A percentile compares a stretch with the other conserved stretches of the same genome.
phyloP scores from a whole-genome alignment of 495 filamentous ascomycete species.

The Penicillium fimorum region DNA sequence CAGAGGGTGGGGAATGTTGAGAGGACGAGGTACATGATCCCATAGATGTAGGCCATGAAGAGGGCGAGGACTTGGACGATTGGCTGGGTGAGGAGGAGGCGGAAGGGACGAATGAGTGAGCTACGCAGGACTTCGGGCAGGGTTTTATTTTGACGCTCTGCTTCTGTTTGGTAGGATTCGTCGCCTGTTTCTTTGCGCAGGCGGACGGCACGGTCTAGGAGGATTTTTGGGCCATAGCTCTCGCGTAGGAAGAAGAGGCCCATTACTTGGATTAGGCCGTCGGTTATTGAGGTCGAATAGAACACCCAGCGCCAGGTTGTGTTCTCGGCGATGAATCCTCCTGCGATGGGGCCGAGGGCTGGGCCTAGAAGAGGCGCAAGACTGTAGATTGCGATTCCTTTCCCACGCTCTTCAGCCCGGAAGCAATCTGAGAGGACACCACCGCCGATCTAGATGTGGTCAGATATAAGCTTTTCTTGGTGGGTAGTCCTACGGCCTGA shows the following conservation, averaged over 20 bases:
- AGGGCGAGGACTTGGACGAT: constrained; percentile 59
- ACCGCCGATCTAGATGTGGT: constrained; percentile 47
- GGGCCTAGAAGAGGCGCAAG: constrained; percentile 67
- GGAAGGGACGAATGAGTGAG: constrained; percentile 55
- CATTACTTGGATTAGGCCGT: constrained; percentile 57
- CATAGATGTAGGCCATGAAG: constrained; percentile 70
- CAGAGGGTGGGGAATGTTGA: constrained; percentile 67
- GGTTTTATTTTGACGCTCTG: constrained; percentile 50
- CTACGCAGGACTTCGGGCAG: constrained; percentile 41
- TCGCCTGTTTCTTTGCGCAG: constrained; percentile 68
- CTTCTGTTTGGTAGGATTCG: constrained; percentile 59
- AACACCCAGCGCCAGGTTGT: constrained; percentile 73
- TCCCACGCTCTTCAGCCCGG: constrained; percentile 60
- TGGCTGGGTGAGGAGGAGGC: constrained; percentile 56
- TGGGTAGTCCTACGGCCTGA: neutral
- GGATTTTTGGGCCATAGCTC: constrained; percentile 65
- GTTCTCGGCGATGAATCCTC: constrained; percentile 65
- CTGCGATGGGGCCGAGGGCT: constrained; percentile 61
- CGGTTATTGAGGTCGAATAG: constrained; percentile 60
- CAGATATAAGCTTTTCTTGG: neutral
- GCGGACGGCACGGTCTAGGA: constrained; percentile 53
- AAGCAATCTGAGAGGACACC: constrained; percentile 65
- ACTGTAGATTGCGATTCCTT: constrained; percentile 62
- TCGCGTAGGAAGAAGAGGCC: constrained; percentile 69
- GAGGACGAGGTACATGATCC: constrained; percentile 69